A percentile compares a stretch with the other conserved stretches of the same genome.
phyloP scores from a whole-genome alignment of 1,139 yeast genomes.

The Neolecta irregularis region DNA sequence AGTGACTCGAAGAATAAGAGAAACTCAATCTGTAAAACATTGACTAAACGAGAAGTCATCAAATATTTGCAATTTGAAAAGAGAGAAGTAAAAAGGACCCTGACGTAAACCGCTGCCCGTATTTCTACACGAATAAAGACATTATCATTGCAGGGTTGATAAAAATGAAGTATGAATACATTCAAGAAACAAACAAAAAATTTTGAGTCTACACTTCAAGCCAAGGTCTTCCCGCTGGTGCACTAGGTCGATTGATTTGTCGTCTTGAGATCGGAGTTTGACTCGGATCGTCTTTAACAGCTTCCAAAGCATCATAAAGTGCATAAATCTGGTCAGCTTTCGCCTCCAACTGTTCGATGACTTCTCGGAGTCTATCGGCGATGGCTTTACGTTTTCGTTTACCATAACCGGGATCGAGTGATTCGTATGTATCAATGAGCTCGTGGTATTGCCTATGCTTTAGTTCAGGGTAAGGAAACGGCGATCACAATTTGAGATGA shows the following conservation, averaged over 20 bases:
- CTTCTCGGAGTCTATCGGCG: constrained; percentile 17
- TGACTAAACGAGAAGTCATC: too few relatives aligned
- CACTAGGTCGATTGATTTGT: not conserved
- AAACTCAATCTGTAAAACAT: too few relatives aligned
- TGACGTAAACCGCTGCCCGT: too few relatives aligned
- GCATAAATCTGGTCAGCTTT: constrained; percentile 25
- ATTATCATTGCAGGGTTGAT: constrained; percentile 1
- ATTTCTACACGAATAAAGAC: too few relatives aligned
- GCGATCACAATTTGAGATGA: constrained; percentile 17
- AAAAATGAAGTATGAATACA: constrained; percentile 1
- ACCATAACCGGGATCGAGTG: constrained; percentile 20
- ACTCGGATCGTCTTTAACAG: constrained; percentile 10
- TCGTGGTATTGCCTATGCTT: constrained; percentile 14
- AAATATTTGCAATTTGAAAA: too few relatives aligned
- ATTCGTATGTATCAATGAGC: constrained; percentile 19
- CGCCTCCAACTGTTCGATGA: constrained; percentile 21
- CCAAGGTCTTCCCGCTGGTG: not conserved
- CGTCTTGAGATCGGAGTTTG: too few relatives aligned
- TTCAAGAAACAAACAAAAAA: constrained; percentile 1
- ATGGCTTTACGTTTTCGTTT: constrained; percentile 19
- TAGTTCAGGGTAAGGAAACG: not conserved
- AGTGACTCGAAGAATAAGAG: too few relatives aligned
- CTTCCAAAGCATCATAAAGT: constrained; percentile 21
- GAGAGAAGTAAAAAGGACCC: too few relatives aligned
- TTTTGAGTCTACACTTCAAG: not conserved